Base-by-base conservation (phyloP, 495 filamentous ascomycete genomes). In the Apiosordaria backusii region DNA sequence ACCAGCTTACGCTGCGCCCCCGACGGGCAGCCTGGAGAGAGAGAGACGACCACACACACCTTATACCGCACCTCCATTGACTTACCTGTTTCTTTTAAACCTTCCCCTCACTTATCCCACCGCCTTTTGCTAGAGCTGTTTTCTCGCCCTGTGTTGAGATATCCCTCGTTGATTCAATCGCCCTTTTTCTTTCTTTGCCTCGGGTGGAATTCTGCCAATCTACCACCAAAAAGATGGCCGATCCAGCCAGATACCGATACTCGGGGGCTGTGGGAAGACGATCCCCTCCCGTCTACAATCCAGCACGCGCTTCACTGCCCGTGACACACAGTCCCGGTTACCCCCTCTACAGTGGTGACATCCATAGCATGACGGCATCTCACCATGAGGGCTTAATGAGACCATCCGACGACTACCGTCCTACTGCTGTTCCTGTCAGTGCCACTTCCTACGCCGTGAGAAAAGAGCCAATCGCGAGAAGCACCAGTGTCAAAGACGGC, bases 381-480 rank as follows among this genome's bases (percentile, higher is more conserved):
- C 77, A 75, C 61, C 77, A 79, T 68, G 76, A 78, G 45, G 65
- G 69, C 57, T 50, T 77, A 23, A 71, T 72, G 26, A 75, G 77
- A 22, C 65, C 63, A 64, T 50, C 73, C 60, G 60, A 70, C 72
- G 66, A 74, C 71, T 70, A 78, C 73, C 65, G 71, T 57, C 68
- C 71, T 4, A 69, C 63, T 52, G 69, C 68, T 23, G 70, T 69
- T 18, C 74, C 76, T 21, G 67, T 78, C 52, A 76, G 76, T 50
- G 67, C 78, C 25, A 82, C 78, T 23, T 81, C 81, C 18, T 85
- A 84, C 68, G 80, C 80, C 50, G 78, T 83, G 60, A 79, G 76
- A 25, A 77, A 79, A 50, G 83, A 85, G 9, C 76, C 81, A 18
- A 50, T 78, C 16, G 63, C 70, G n/a, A 73, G 77, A 54, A 75